Conservation (phyloP, 176 grass and related monocot genomes). For the Bothriochloa decipiens region DNA sequence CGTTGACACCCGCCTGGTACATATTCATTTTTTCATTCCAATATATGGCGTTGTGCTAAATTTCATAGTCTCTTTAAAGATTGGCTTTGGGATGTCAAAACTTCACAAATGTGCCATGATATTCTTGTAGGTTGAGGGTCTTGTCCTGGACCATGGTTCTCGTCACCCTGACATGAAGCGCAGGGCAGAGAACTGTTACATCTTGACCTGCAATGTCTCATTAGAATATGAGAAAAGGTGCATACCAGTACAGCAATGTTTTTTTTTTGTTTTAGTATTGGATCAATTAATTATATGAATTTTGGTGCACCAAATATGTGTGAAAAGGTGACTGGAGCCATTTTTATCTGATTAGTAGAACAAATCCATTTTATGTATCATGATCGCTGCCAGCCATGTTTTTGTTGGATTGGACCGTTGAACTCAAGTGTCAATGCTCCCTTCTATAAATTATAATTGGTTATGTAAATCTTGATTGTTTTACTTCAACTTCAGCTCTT, state of each 20-base stretch:
- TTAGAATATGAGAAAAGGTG: constrained; percentile 99
- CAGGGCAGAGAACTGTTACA: constrained; percentile 96
- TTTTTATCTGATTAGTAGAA: background rate
- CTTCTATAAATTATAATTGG: background rate
- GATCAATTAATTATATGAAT: background rate
- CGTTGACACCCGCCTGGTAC: constrained; percentile 89
- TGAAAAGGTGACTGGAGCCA: background rate
- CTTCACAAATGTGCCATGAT: background rate
- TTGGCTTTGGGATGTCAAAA: background rate
- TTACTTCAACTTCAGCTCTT: background rate
- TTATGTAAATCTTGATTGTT: background rate
- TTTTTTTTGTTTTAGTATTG: background rate
- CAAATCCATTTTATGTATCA: background rate
- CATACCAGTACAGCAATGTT: background rate
- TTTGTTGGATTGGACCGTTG: background rate
- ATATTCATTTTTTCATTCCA: constrained; percentile 23
- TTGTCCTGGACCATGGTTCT: constrained; percentile 98
- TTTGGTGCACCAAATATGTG: background rate
- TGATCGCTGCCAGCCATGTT: background rate
- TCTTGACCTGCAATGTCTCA: constrained; percentile 95
- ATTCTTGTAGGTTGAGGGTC: constrained; percentile 77
- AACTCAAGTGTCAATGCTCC: background rate
- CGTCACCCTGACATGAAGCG: constrained; percentile 99
- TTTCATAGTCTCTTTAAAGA: background rate
- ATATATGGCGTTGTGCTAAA: background rate